Percentiles rank a stretch among this genome's conserved stretches.
Evolutionary conservation across 352 stramenopile genomes (phyloP).

Genomic region (Chrysophaeum taylorii): DNA sequence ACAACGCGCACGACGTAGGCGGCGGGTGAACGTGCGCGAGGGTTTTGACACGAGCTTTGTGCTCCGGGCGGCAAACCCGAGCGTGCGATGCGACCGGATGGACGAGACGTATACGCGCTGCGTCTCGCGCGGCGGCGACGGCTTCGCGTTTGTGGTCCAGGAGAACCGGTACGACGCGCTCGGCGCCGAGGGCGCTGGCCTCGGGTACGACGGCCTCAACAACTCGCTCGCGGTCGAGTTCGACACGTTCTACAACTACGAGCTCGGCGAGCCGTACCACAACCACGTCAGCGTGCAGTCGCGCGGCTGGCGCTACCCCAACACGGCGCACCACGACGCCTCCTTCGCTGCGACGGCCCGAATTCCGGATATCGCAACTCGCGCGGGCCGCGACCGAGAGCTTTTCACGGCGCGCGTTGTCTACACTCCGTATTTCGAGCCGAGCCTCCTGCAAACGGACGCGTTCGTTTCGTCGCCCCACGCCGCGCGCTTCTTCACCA

Average conservation of each 20-base stretch:
- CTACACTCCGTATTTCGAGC: slow-evolving; percentile 58
- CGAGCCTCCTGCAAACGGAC: slow-evolving; percentile 32
- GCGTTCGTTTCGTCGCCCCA: slow-evolving; percentile 24
- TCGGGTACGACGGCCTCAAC: slow-evolving; percentile 71
- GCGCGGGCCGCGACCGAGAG: slow-evolving; percentile 43
- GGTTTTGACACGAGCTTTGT: slow-evolving; percentile 74
- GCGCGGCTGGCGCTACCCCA: slow-evolving; percentile 31
- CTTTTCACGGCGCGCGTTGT: slow-evolving; percentile 52
- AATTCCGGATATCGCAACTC: neutral
- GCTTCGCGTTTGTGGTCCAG: slow-evolving; percentile 59
- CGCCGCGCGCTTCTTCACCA: slow-evolving; percentile 53
- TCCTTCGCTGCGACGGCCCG: neutral
- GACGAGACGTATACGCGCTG: slow-evolving; percentile 70
- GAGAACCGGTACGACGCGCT: slow-evolving; percentile 54
- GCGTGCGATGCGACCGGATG: slow-evolving; percentile 64
- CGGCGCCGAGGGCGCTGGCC: slow-evolving; percentile 48
- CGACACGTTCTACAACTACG: slow-evolving; percentile 77
- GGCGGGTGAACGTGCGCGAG: slow-evolving; percentile 69
- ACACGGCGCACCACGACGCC: slow-evolving; percentile 16
- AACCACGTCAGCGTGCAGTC: slow-evolving; percentile 79
- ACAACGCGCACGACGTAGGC: too few relatives aligned
- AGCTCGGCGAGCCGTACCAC: slow-evolving; percentile 67
- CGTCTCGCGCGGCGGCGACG: slow-evolving; percentile 38
- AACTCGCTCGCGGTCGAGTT: slow-evolving; percentile 76
- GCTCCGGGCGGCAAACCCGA: slow-evolving; percentile 68